Evolutionary conservation across 1,139 yeast species (phyloP).

Genomic region (Hyphopichia fennica): DNA sequence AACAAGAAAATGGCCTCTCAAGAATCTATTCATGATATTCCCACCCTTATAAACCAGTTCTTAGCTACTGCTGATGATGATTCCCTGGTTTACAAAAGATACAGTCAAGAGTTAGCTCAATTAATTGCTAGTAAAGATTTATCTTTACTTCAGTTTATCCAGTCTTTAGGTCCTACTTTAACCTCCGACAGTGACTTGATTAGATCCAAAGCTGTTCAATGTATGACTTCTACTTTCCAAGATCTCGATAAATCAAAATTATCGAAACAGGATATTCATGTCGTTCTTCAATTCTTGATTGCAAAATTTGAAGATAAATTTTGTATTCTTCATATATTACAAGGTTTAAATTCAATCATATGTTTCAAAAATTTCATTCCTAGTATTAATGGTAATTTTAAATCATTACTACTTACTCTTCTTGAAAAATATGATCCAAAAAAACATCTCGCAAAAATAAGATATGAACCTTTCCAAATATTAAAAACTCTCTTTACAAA

Average conservation of each 20-base stretch:
- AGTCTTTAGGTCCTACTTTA: slow-evolving; percentile 45
- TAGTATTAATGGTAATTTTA: slow-evolving; percentile 21
- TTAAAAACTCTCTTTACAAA: slow-evolving; percentile 35
- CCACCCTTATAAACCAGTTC: slow-evolving; percentile 38
- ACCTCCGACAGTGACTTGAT: slow-evolving; percentile 65
- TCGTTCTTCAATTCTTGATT: slow-evolving; percentile 62
- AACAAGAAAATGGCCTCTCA: not conserved
- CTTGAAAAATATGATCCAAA: slow-evolving; percentile 56
- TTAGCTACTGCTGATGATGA: slow-evolving; percentile 28
- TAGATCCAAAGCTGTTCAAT: slow-evolving; percentile 54
- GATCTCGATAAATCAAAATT: slow-evolving; percentile 38
- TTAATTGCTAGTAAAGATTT: slow-evolving; percentile 20
- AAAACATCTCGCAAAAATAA: slow-evolving; percentile 61
- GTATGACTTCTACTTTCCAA: slow-evolving; percentile 55
- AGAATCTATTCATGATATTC: slow-evolving; percentile 11
- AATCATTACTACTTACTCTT: slow-evolving; percentile 41
- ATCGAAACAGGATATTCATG: slow-evolving; percentile 63
- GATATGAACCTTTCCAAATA: slow-evolving; percentile 60
- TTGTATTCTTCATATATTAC: slow-evolving; percentile 52
- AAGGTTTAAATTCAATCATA: slow-evolving; percentile 55
- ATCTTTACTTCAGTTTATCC: slow-evolving; percentile 37
- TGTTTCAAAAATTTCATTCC: slow-evolving; percentile 46
- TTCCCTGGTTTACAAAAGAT: slow-evolving; percentile 14
- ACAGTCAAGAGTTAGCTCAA: slow-evolving; percentile 22
- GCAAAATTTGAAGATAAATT: slow-evolving; percentile 68